Evolutionary conservation across 805 yeast species (phyloP).

Genomic region (Starmerella tilneyi): DNA sequence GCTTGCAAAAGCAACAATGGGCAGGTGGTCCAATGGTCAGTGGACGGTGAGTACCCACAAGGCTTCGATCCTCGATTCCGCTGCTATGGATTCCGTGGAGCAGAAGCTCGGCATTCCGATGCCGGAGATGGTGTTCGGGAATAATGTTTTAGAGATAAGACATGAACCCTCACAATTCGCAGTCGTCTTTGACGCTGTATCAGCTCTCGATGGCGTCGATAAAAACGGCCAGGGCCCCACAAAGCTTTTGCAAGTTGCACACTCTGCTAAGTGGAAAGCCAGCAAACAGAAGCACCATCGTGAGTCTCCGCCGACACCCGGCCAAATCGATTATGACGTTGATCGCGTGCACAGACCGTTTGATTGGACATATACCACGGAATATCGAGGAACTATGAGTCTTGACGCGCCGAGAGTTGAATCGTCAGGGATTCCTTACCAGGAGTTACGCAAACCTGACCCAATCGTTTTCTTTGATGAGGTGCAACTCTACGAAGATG

Average conservation of each 20-base stretch:
- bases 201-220: constrained; percentile 55
- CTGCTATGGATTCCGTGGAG: constrained; percentile 61
- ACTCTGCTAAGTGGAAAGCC: constrained; percentile 70
- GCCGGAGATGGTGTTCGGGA: constrained; percentile 97
- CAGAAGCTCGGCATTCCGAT: constrained; percentile 60
- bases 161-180: constrained; percentile 36
- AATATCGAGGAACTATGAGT: constrained; percentile 48
- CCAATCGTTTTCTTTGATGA: constrained; percentile 87
- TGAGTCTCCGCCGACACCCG: constrained; percentile 14
- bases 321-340: constrained; percentile 35
- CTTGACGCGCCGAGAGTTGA: constrained; percentile 14
- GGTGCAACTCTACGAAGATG: constrained; percentile 83
- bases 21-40: constrained; percentile 18
- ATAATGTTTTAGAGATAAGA: constrained; percentile 51
- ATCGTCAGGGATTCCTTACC: constrained; percentile 49
- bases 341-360: constrained; percentile 64
- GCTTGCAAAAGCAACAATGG: constrained; percentile 1
- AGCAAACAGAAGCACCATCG: constrained; percentile 22
- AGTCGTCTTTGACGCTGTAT: constrained; percentile 63
- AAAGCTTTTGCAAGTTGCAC: constrained; percentile 60
- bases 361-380: constrained; percentile 93
- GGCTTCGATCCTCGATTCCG: constrained; percentile 64
- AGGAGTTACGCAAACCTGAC: constrained; percentile 59
- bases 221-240: constrained; percentile 38
- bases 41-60: constrained; percentile 71